These are phyloP conservation scores for Beauveria scarabaeidicola DNA, from an alignment of 2,329 filamentous ascomycete species.

Conservation along the genomic window DNA sequence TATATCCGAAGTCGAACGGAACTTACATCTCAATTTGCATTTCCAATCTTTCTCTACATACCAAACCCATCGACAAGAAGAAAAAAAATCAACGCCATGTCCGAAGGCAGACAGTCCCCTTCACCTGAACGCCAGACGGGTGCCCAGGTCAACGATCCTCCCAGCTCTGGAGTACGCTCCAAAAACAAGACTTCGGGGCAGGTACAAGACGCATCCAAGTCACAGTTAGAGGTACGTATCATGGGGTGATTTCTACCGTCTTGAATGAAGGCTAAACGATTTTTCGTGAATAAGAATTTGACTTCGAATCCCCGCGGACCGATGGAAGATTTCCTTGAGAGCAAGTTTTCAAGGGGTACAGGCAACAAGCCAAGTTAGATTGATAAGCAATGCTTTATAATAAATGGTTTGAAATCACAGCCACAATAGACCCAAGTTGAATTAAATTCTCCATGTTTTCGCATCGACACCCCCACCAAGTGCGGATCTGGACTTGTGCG, in stretches of 20 bases:
- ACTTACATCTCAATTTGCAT: too few relatives aligned
- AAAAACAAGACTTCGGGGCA: background rate
- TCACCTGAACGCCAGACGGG: background rate
- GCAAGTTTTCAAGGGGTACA: conserved; percentile 1
- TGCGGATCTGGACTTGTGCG: too few relatives aligned
- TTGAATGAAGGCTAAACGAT: background rate
- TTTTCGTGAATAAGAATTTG: background rate
- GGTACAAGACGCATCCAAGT: background rate
- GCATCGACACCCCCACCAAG: too few relatives aligned
- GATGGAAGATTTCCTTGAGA: background rate
- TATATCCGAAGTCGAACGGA: too few relatives aligned
- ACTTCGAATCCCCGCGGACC: background rate
- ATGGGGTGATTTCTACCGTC: background rate
- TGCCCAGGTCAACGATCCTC: background rate
- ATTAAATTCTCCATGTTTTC: too few relatives aligned
- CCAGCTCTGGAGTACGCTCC: background rate
- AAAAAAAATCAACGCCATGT: background rate
- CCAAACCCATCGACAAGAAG: background rate
- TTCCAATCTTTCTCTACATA: background rate
- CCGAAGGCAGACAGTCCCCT: conserved; percentile 8
- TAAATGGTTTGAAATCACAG: background rate
- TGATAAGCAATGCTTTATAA: background rate
- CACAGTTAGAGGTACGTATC: background rate
- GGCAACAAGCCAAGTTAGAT: conserved; percentile 5
- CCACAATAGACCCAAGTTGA: background rate